Conservation (phyloP, 2,329 filamentous ascomycete genomes). For the Cyanodermella asteris region DNA sequence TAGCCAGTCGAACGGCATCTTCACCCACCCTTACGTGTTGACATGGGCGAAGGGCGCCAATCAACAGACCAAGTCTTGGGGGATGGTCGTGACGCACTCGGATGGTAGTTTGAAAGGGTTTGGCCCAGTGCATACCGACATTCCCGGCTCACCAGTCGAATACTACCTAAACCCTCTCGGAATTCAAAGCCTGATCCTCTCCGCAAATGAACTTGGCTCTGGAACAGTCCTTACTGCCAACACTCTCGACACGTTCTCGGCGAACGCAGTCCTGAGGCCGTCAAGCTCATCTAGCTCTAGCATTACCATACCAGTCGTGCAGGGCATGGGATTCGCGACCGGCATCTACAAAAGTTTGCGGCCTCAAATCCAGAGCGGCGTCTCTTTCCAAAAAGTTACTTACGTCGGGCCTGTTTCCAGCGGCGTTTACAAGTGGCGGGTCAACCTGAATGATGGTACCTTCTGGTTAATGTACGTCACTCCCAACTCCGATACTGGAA, state of each 20-base stretch:
- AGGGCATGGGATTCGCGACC: slow-evolving; percentile 75
- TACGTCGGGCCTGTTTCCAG: slow-evolving; percentile 30
- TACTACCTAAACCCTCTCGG: slow-evolving; percentile 67
- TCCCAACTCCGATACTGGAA: slow-evolving; percentile 28
- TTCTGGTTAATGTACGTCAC: slow-evolving; percentile 66
- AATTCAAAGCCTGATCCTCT: slow-evolving; percentile 59
- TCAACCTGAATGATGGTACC: slow-evolving; percentile 49
- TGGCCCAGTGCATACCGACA: slow-evolving; percentile 31
- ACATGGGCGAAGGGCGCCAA: slow-evolving; percentile 7
- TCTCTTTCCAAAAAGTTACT: slow-evolving; percentile 48
- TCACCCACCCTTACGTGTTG: slow-evolving; percentile 9
- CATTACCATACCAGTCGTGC: slow-evolving; percentile 60
- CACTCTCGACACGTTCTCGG: slow-evolving; percentile 31
- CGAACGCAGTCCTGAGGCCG: slow-evolving; percentile 41
- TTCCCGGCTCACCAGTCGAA: slow-evolving; percentile 33
- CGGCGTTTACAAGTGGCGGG: slow-evolving; percentile 52
- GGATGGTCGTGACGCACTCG: slow-evolving; percentile 7
- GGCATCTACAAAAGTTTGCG: slow-evolving; percentile 49
- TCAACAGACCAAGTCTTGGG: slow-evolving; percentile 7
- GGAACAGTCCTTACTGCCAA: slow-evolving; percentile 33
- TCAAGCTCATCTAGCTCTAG: slow-evolving; percentile 29
- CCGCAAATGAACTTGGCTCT: slow-evolving; percentile 48
- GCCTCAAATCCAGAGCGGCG: slow-evolving; percentile 50
- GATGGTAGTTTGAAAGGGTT: slow-evolving; percentile 27
- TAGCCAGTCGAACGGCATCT: slow-evolving; percentile 7